phyloP scores from a whole-genome alignment of 306 rosid genomes.

The Rosa lucieae region DNA sequence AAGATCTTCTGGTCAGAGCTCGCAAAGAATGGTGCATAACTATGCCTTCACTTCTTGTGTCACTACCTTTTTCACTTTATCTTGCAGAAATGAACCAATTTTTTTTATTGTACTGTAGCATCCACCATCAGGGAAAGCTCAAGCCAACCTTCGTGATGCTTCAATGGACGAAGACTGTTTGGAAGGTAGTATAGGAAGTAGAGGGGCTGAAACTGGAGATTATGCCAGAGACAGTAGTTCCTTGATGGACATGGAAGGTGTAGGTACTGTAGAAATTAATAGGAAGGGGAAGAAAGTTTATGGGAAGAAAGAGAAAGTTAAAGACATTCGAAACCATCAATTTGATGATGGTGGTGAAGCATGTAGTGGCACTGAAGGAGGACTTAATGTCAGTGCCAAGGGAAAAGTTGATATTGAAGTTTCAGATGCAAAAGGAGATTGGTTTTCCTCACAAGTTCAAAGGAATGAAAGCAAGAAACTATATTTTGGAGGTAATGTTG shows the following conservation, averaged over 20 bases:
- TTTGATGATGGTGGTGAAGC: constrained; percentile 88
- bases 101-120: constrained; percentile 32
- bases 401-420: constrained; percentile 56
- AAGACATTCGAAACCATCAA: constrained; percentile 44
- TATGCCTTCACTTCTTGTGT: constrained; percentile 1
- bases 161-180: constrained; percentile 51
- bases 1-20: constrained; percentile 49
- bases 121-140: constrained; percentile 38
- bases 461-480: constrained; percentile 61
- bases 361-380: constrained; percentile 90
- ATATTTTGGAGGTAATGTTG: constrained; percentile 63
- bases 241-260: constrained; percentile 57
- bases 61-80: not conserved
- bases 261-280: constrained; percentile 51
- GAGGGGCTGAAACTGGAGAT: constrained; percentile 76
- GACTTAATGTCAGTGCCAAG: constrained; percentile 43
- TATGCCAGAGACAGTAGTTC: constrained; percentile 55
- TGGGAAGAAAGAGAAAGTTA: constrained; percentile 58
- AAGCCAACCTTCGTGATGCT: constrained; percentile 43
- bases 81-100: constrained; percentile 4
- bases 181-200: constrained; percentile 66
- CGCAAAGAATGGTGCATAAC: constrained; percentile 48
- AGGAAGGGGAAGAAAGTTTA: constrained; percentile 47
- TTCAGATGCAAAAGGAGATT: constrained; percentile 50
- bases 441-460: constrained; percentile 46